Base-by-base conservation (phyloP, 2,329 filamentous ascomycete genomes). In the Fusarium sambucinum region DNA sequence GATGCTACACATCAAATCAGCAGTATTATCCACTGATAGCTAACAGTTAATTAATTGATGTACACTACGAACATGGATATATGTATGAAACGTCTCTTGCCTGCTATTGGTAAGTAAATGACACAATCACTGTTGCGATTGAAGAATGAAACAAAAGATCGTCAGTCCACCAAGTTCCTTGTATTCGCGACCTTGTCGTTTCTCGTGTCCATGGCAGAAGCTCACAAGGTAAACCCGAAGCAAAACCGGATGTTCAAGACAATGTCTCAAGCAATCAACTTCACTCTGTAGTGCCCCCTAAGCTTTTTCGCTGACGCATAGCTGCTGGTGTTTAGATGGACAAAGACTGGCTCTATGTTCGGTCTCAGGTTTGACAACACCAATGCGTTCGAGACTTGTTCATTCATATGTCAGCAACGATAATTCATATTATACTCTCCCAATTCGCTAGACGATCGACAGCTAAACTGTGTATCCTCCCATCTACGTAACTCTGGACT, bases 401-500 rank as follows among this genome's bases (percentile, higher is more conserved):
- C 27, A 21, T 33, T 16, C n/a, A 25, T 35, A 12, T 12, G 5
- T 16, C 23, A 23, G 14, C 21, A 41, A n/a, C n/a, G 23, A 17
- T 29, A 41, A 44, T 13, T 45, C 38, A 41, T 46, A 16, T 16
- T 17, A 30, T 46, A 21, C 30, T 32, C 19, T 17, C 14, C 23
- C 16, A 27, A 38, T 14, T 50, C 46, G 46, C 46, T 35, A 19
- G 46, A 50, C 23, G 21, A 25, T n/a, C 23, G 7, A 30, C 35
- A 50, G 47, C 32, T 38, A 38, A 14, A 19, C 35, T 44, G 38
- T 17, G n/a, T 48, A 47, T 47, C 16, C 19, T 13, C 30, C n/a
- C 50, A 21, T 40, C 45, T 16, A 29, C 44, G 14, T 25, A 48
- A 16, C 25, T 63, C 55, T 27, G 46, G 35, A 30, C 52, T 58